Conservation (phyloP, 2,329 filamentous ascomycete species). For the Knufia petricola region DNA sequence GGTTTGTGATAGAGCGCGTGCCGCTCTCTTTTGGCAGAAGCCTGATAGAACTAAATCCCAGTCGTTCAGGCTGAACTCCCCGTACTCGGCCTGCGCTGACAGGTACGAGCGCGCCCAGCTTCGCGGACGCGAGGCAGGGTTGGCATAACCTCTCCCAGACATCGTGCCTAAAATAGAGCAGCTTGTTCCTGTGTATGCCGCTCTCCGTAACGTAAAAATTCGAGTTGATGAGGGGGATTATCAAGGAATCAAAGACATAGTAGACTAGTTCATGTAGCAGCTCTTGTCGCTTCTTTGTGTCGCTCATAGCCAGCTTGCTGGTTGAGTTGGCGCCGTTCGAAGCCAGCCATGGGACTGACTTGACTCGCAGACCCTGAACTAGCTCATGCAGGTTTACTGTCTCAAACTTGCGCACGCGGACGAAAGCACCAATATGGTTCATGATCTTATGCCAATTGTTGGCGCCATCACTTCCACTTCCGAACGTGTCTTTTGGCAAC, state of each 20-base stretch:
- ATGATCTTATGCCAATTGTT: constrained; percentile 57
- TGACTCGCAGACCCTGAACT: constrained; percentile 64
- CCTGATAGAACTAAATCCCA: constrained; percentile 71
- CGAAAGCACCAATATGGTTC: constrained; percentile 64
- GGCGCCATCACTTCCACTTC: constrained; percentile 41
- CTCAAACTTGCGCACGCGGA: constrained; percentile 71
- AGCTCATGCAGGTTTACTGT: constrained; percentile 69
- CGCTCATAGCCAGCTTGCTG: constrained; percentile 57
- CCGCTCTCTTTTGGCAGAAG: constrained; percentile 70
- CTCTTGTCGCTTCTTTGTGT: constrained; percentile 65
- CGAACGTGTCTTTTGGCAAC: constrained; percentile 69
- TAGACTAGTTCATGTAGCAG: constrained; percentile 80
- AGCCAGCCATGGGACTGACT: constrained; percentile 62
- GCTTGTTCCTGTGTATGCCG: constrained; percentile 62
- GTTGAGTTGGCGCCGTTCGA: constrained; percentile 38
- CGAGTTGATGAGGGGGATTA: constrained; percentile 75
- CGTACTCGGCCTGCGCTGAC: constrained; percentile 50
- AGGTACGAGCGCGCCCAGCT: constrained; percentile 67
- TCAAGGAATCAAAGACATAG: constrained; percentile 81
- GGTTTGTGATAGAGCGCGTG: constrained; percentile 78
- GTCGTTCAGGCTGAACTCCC: constrained; percentile 48
- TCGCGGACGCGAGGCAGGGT: constrained; percentile 60
- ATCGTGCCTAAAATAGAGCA: constrained; percentile 94
- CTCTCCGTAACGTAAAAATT: constrained; percentile 96
- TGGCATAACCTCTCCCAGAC: constrained; percentile 71